Percentiles rank a stretch among this genome's conserved stretches.
These are phyloP conservation scores for Globisporangium spiculum DNA, from an alignment of 352 stramenopile species.

Conservation along the genomic window DNA sequence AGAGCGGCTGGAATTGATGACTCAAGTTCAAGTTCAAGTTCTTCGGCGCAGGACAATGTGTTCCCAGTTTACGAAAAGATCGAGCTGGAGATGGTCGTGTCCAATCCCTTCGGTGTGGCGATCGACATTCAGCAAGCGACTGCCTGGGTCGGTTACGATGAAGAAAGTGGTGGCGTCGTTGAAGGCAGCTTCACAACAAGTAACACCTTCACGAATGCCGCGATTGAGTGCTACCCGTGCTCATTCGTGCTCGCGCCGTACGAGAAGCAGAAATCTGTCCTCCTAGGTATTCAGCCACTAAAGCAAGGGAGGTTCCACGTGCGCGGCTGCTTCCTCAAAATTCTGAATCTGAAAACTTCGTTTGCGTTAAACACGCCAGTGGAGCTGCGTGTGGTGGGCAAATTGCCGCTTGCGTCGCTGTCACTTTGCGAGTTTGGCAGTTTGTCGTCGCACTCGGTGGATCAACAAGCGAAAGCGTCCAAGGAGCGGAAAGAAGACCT, in stretches of 20 bases:
- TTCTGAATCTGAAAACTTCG: conserved; percentile 59
- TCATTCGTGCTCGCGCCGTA: conserved; percentile 49
- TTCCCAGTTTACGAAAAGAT: conserved; percentile 62
- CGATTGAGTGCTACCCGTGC: conserved; percentile 60
- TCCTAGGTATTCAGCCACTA: conserved; percentile 47
- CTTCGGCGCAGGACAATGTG: conserved; percentile 29
- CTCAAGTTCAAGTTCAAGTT: not conserved
- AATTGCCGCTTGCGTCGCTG: conserved; percentile 45
- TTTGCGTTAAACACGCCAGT: conserved; percentile 32
- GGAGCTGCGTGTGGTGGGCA: conserved; percentile 36
- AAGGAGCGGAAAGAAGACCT: conserved; percentile 16
- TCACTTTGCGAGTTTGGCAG: conserved; percentile 46
- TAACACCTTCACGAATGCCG: conserved; percentile 3
- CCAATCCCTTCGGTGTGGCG: conserved; percentile 65
- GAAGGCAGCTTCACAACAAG: not conserved
- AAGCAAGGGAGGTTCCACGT: conserved; percentile 38
- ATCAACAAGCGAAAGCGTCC: not conserved
- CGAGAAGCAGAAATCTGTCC: conserved; percentile 43
- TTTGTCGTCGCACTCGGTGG: conserved; percentile 19
- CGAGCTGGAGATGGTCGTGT: conserved; percentile 51
- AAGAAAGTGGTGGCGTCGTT: not conserved
- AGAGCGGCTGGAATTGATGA: conserved; percentile 14
- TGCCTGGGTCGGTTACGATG: conserved; percentile 41
- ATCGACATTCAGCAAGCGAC: conserved; percentile 62
- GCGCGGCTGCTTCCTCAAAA: conserved; percentile 58